Evolutionary conservation across 345 rosid genomes (phyloP), one percentile per base, ranked within the genome.

Genomic region (Pistacia vera): DNA sequence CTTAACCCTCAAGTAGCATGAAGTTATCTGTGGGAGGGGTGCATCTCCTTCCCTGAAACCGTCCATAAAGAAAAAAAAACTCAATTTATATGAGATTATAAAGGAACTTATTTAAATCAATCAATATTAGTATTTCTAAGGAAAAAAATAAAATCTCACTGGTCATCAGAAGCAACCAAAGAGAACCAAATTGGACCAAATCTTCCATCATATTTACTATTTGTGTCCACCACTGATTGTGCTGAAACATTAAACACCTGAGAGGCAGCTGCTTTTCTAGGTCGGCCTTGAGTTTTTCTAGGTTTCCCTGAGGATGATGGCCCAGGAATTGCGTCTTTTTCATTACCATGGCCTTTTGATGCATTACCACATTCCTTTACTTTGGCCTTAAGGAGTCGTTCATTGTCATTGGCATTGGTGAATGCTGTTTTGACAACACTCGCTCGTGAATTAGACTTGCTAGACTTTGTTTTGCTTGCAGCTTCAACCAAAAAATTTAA

Each of bases 1-100:
- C 91, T 83, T 82, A 22, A 84, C 79, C 83, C 86, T 82, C 66
- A 88, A 56, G 83, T 84, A 86, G 81, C 80, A 56, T 9, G 88
- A 82, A 36, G 86, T 54, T 79, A 88, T 82, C 82, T 84, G 88
- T 5, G 89, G 89, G 73, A 88, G 71, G 11, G 83, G 85, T 41
- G 69, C 75, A 12, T 35, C 44, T 49, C 79, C 83, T 59, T 63
- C 77, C 84, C 88, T 88, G 85, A 48, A 78, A 80, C 75, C 65
- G 52, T 65, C 20, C 71, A 48, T 35, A 33, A 72, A 75, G 49
- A 77, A 65, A 73, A 70, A 77, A 13, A 74, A 73, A 71, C 28
- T 69, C 67, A 77, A 46, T 2, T 25, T 65, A 14, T 5, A 64
- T 35, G 56, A 30, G 18, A 67, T 38, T 22, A 44, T 16, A 25